Evolutionary conservation across 225 moss, liverwort and hornwort species (phyloP).

Genomic region (Takakia lepidozioides): DNA sequence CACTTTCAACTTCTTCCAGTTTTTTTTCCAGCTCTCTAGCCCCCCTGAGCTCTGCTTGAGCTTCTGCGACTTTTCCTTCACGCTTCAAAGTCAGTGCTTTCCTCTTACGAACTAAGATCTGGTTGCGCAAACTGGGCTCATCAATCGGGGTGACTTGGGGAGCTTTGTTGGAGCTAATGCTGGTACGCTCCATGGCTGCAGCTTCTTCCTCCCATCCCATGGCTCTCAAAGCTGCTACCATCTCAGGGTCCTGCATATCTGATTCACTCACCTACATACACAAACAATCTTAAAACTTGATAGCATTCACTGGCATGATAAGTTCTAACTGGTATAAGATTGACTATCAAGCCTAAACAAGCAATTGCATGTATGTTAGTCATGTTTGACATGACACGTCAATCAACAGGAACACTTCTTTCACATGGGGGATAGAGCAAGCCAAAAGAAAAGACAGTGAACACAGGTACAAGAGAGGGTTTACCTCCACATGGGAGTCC

Average conservation of each 20-base stretch:
- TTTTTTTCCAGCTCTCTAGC: constrained; percentile 75
- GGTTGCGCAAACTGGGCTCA: constrained; percentile 36
- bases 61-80: constrained; percentile 76
- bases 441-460: no score
- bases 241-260: constrained; percentile 83
- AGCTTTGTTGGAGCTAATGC: constrained; percentile 18
- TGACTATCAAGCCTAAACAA: no score
- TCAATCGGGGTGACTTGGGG: constrained; percentile 8
- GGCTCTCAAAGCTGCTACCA: constrained; percentile 75
- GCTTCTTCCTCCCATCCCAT: constrained; percentile 62
- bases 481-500: constrained; percentile 82
- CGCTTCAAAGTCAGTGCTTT: constrained; percentile 76
- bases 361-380: no score
- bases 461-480: no score
- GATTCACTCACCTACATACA: constrained; percentile 73
- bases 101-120: constrained; percentile 68
- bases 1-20: constrained; percentile 26
- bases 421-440: no score
- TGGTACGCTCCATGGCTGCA: constrained; percentile 24
- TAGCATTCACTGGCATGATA: no score
- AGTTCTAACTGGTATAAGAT: no score
- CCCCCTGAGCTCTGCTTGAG: constrained; percentile 66
- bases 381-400: no score
- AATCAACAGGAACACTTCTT: no score
- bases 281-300: no score